Evolutionary conservation across 2,329 filamentous ascomycete species (phyloP).

Genomic region (Exophiala dermatitidis): DNA sequence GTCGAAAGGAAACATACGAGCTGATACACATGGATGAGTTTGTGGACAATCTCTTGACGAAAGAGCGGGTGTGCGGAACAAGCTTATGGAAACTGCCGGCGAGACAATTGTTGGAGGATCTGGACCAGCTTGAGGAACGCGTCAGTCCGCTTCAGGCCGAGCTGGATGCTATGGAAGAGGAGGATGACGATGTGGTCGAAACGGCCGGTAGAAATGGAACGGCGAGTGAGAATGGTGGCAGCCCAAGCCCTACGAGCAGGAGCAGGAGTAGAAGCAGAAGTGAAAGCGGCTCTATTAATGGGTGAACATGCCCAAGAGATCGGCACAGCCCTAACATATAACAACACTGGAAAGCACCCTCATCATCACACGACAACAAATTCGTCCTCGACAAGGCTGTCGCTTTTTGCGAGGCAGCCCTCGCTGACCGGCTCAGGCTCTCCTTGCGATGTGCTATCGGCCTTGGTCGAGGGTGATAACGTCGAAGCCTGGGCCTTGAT

Average conservation of each 20-base stretch:
- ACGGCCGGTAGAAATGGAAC: slow-evolving; percentile 15
- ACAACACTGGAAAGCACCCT: background rate
- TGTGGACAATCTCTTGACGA: slow-evolving; percentile 81
- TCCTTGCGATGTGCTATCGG: background rate
- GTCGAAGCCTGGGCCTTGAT: slow-evolving; percentile 20
- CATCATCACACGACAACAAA: slow-evolving; percentile 9
- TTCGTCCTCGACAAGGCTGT: slow-evolving; percentile 6
- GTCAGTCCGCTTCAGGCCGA: slow-evolving; percentile 72
- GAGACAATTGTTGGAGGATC: slow-evolving; percentile 74
- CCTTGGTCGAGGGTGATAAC: slow-evolving; percentile 6
- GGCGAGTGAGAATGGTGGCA: slow-evolving; percentile 18
- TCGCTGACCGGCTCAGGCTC: background rate
- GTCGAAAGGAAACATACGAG: slow-evolving; percentile 64
- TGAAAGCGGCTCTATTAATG: slow-evolving; percentile 17
- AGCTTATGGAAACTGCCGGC: slow-evolving; percentile 86
- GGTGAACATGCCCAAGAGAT: slow-evolving; percentile 7
- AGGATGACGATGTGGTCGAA: slow-evolving; percentile 13
- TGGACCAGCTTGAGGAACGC: slow-evolving; percentile 78
- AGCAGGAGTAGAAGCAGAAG: slow-evolving; percentile 13
- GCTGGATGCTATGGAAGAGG: slow-evolving; percentile 39
- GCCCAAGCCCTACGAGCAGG: slow-evolving; percentile 12
- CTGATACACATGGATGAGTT: slow-evolving; percentile 86
- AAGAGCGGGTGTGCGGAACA: slow-evolving; percentile 84
- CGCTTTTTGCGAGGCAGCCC: background rate
- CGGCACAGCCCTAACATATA: background rate